Conservation (phyloP, 805 yeast species). For the Zygosaccharomyces pseudorouxii region DNA sequence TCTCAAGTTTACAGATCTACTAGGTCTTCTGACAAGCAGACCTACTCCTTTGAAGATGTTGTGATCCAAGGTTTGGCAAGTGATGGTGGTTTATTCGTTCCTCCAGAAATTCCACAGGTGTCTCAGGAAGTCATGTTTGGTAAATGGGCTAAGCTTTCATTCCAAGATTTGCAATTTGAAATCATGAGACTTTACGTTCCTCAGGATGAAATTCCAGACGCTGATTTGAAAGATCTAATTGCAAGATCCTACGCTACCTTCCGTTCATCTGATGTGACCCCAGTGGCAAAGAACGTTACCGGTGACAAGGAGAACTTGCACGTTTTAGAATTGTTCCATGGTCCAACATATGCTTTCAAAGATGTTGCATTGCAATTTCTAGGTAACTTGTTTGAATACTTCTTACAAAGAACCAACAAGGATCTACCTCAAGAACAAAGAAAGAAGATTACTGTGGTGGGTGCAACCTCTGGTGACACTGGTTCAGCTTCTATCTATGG, state of each 20-base stretch:
- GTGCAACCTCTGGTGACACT: slow-evolving; percentile 99
- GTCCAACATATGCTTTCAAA: slow-evolving; percentile 98
- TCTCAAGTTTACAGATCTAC: slow-evolving; percentile 75
- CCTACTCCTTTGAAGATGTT: slow-evolving; percentile 70
- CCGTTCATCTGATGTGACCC: slow-evolving; percentile 85
- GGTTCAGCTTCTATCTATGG: slow-evolving; percentile 99
- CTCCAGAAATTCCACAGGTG: slow-evolving; percentile 71
- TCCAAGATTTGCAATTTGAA: slow-evolving; percentile 82
- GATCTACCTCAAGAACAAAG: slow-evolving; percentile 51
- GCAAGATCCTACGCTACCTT: slow-evolving; percentile 81
- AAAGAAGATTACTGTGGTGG: slow-evolving; percentile 89
- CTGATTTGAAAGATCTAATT: slow-evolving; percentile 60
- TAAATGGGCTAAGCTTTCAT: slow-evolving; percentile 69
- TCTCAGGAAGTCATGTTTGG: slow-evolving; percentile 48
- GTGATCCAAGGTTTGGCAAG: slow-evolving; percentile 88
- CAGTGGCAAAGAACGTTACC: slow-evolving; percentile 55
- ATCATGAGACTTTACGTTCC: slow-evolving; percentile 77
- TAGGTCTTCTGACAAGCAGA: slow-evolving; percentile 51
- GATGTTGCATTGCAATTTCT: slow-evolving; percentile 98
- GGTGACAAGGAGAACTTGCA: slow-evolving; percentile 57
- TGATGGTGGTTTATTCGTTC: slow-evolving; percentile 95
- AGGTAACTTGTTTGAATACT: slow-evolving; percentile 93
- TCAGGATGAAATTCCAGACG: slow-evolving; percentile 64
- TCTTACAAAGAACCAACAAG: slow-evolving; percentile 68
- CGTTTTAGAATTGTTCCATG: slow-evolving; percentile 91